phyloP scores from a whole-genome alignment of 805 yeast species.

The Saturnispora saitoi region DNA sequence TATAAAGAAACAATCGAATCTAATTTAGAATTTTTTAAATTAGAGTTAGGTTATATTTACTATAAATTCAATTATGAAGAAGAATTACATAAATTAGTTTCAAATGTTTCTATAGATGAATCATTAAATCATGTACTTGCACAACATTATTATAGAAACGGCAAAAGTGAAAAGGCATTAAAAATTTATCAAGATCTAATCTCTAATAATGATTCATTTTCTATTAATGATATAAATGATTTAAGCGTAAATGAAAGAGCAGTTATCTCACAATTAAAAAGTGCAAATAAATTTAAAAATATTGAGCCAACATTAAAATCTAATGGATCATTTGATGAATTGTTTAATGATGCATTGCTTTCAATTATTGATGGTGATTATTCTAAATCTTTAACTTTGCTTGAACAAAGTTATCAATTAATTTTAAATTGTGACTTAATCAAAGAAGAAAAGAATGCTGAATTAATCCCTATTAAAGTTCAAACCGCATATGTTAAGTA shows the following conservation, averaged over 20 bases:
- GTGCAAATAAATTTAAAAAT: slow-evolving; percentile 5
- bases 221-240: slow-evolving; percentile 40
- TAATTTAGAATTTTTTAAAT: slow-evolving; percentile 20
- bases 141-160: slow-evolving; percentile 43
- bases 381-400: slow-evolving; percentile 32
- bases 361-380: slow-evolving; percentile 35
- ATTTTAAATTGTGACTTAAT: slow-evolving; percentile 37
- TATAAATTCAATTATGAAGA: slow-evolving; percentile 39
- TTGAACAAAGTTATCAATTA: slow-evolving; percentile 18
- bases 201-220: slow-evolving; percentile 15
- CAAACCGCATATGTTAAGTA: slow-evolving; percentile 52
- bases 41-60: slow-evolving; percentile 51
- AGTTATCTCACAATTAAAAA: slow-evolving; percentile 41
- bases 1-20: background rate
- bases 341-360: slow-evolving; percentile 52
- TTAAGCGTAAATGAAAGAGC: slow-evolving; percentile 60
- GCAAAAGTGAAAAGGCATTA: slow-evolving; percentile 38
- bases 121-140: slow-evolving; percentile 39
- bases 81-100: slow-evolving; percentile 17
- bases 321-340: slow-evolving; percentile 41
- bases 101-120: background rate
- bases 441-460: slow-evolving; percentile 37
- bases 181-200: slow-evolving; percentile 37
- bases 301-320: background rate
- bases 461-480: slow-evolving; percentile 51